Evolutionary conservation across 2,329 filamentous ascomycete genomes (phyloP).

Genomic region (Coniochaeta ligniaria): DNA sequence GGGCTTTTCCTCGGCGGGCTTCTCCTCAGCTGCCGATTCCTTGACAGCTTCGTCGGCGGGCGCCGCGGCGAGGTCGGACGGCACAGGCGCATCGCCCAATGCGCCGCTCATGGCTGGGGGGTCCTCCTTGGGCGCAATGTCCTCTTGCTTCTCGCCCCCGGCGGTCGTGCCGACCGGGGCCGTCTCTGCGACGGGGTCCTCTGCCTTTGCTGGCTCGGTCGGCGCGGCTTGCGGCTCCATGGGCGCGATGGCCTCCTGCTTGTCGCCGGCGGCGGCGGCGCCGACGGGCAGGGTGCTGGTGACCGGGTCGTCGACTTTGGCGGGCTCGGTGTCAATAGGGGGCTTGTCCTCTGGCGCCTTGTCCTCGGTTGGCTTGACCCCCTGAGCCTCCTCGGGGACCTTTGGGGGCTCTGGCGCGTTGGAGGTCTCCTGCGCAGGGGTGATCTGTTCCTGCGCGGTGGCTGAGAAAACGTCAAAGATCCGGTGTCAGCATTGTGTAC

Average conservation of each 20-base stretch:
- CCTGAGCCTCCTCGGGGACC: neutral
- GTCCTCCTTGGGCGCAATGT: neutral
- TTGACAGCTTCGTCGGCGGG: neutral
- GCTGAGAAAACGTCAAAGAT: neutral
- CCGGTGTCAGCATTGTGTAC: neutral
- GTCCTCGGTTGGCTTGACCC: neutral
- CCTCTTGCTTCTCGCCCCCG: neutral
- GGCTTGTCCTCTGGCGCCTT: constrained; percentile 1
- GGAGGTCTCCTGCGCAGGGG: constrained; percentile 8
- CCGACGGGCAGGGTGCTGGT: neutral
- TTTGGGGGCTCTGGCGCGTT: constrained; percentile 6
- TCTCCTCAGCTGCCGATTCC: neutral
- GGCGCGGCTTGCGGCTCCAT: neutral
- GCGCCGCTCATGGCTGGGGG: neutral
- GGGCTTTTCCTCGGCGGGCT: neutral
- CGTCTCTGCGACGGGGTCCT: neutral
- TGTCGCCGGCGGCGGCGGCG: neutral
- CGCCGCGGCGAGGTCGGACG: neutral
- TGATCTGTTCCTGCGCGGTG: neutral
- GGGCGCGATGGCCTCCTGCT: neutral
- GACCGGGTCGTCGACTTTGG: neutral
- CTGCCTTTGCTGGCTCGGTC: neutral
- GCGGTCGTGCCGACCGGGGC: neutral
- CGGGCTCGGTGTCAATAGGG: neutral
- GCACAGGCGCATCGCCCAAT: neutral